Base-by-base conservation (phyloP, 106 monocot species). In the Alisma plantagoaquatica region DNA sequence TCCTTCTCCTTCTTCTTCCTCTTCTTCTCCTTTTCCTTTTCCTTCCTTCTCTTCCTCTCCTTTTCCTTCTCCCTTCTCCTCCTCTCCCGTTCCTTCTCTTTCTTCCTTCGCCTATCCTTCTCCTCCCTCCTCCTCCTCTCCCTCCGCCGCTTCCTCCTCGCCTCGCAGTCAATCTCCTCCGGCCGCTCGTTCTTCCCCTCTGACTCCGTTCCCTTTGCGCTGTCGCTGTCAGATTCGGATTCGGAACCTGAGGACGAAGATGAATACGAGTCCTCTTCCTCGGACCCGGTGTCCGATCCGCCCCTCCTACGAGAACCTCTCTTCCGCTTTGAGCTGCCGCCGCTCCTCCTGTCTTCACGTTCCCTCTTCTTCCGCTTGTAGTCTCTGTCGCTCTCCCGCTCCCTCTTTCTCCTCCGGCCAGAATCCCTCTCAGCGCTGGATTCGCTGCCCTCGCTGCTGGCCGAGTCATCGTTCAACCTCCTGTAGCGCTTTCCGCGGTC, bases 101-200 rank as follows among this genome's bases (percentile, higher is more conserved):
- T 53, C 53, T 53, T 31, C 1, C n/a, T 31, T 4, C 51, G 26
- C 17, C 24, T 51, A 31, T 55, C 55, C 33, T 20, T 55, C 32
- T 55, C 55, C 55, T 55, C 38, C 32, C 33, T 31, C 17, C 55
- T 30, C 55, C 49, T 21, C 23, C n/a, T n/a, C n/a, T 49, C 49
- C 49, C 49, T 49, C 49, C 55, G 32, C 33, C 24, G 32, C 55
- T 35, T 55, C 11, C 32, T 3, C 21, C 33, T 33, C 33, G 11
- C 33, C 21, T 33, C 31, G 10, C 14, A 31, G 10, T 33, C 55
- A 26, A 22, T 49, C 2, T 24, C 49, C 2, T 24, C 49, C 52
- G 52, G 31, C 4, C 28, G 29, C 14, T 12, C n/a, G 1, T 9
- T 9, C 8, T 32, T 23, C 16, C 52, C 28, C 1, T 11, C 18